phyloP scores from a whole-genome alignment of 1,139 yeast genomes.

The Sugiyamaella japonica region DNA sequence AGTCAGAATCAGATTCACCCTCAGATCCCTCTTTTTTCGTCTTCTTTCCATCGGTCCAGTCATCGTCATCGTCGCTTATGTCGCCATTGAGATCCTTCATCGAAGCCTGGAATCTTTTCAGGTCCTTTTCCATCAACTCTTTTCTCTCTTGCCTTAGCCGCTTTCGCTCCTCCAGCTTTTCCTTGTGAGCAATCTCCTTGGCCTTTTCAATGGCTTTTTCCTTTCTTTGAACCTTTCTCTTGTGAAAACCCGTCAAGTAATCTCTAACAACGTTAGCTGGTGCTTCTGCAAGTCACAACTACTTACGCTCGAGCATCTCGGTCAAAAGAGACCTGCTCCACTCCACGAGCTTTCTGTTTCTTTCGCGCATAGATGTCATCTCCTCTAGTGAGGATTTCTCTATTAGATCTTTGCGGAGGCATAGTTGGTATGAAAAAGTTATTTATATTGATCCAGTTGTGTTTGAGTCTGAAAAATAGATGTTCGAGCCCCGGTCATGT shows the following conservation, averaged over 20 bases:
- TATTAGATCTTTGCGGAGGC: conserved; percentile 45
- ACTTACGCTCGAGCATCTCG: conserved; percentile 58
- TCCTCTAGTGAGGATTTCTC: conserved; percentile 79
- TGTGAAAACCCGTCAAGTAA: conserved; percentile 92
- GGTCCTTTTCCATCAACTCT: conserved; percentile 60
- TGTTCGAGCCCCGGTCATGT: no score
- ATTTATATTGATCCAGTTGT: no score
- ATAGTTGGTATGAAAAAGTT: neutral
- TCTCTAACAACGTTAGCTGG: conserved; percentile 44
- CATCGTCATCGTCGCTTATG: conserved; percentile 29
- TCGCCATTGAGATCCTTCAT: conserved; percentile 49
- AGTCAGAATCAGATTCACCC: conserved; percentile 23
- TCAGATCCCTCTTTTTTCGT: conserved; percentile 13
- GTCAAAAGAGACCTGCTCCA: conserved; percentile 80
- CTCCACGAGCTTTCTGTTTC: conserved; percentile 61
- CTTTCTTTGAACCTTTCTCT: conserved; percentile 83
- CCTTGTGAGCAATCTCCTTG: conserved; percentile 73
- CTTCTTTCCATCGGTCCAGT: conserved; percentile 21
- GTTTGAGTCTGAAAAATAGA: no score
- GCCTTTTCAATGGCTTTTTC: conserved; percentile 76
- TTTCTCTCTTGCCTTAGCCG: conserved; percentile 68
- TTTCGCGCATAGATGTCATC: conserved; percentile 78
- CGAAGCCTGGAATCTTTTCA: conserved; percentile 58
- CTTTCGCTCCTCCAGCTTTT: conserved; percentile 74
- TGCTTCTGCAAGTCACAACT: no score